Evolutionary conservation across 2,329 filamentous ascomycete species (phyloP).

Genomic region (Fonsecaea erecta): DNA sequence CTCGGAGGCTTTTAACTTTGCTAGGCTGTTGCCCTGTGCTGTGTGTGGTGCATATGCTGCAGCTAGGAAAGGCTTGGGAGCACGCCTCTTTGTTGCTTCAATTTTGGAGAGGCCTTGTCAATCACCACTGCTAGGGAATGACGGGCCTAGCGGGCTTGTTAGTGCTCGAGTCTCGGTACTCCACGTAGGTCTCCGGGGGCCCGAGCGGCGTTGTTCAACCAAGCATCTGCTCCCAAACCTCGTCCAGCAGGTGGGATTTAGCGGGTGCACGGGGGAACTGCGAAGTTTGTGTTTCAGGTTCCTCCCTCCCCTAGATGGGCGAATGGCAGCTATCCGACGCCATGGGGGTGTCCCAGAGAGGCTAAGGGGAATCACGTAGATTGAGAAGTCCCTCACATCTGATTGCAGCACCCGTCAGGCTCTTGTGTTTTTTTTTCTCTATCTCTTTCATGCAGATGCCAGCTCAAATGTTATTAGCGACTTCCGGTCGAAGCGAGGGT

Average conservation of each 20-base stretch:
- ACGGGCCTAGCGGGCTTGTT: not conserved
- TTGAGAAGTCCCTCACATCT: not conserved
- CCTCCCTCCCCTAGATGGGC: not conserved
- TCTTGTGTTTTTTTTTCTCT: not conserved
- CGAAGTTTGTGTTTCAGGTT: constrained; percentile 19
- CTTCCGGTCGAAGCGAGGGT: not conserved
- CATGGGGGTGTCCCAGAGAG: not conserved
- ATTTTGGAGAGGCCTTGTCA: constrained; percentile 3
- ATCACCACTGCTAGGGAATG: not conserved
- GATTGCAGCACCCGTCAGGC: not conserved
- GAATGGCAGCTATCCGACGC: constrained; percentile 8
- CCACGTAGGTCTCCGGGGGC: constrained; percentile 13
- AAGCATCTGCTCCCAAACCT: not conserved
- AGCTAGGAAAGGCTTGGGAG: constrained; percentile 27
- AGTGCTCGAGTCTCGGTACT: constrained; percentile 15
- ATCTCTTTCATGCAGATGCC: not conserved
- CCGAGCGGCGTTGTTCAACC: constrained; percentile 9
- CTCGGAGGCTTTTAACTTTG: constrained; percentile 10
- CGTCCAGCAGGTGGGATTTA: constrained; percentile 6
- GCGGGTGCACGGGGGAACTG: constrained; percentile 3
- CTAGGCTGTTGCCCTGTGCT: constrained; percentile 13
- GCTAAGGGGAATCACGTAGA: not conserved
- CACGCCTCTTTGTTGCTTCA: not conserved
- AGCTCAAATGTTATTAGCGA: not conserved
- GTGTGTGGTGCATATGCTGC: constrained; percentile 9